Evolutionary conservation across 2,329 filamentous ascomycete genomes (phyloP), one percentile per base, ranked within the genome.

Genomic region (Sporothrix dimorphospora): DNA sequence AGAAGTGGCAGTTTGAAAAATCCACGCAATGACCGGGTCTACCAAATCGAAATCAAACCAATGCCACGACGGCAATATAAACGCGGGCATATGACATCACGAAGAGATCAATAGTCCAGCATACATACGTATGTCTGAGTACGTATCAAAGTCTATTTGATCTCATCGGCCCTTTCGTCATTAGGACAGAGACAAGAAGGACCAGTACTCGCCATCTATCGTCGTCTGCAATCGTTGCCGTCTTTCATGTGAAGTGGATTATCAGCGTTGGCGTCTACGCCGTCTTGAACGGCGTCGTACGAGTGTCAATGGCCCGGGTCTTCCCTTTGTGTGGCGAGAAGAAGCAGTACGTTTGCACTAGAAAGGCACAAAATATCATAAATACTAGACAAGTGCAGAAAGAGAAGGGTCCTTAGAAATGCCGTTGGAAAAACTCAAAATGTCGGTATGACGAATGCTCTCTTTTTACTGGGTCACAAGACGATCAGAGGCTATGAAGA

Each of bases 381-480:
- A 12, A 34, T 34, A 9, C 12, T 3, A 19, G 24, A n/a, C 27
- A 57, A 19, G 53, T n/a, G 24, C 27, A 57, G 14, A 57, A 57
- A 57, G n/a, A 19, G 4, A 53, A 34, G 27, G 27, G 53, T 34
- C 53, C 27, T 57, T 16, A 12, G 34, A 16, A 34, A n/a, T 30
- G 16, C 19, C 16, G 5, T 40, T 21, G 11, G 11, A 16, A 61
- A 40, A 61, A n/a, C 16, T 40, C 19, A 40, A 34, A 61, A 61
- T 61, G 55, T 61, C 55, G 55, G 55, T 61, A 61, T 61, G 55
- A 61, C 55, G 55, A 61, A 61, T 61, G 14, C 30, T n/a, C 27
- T 19, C 27, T 34, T 3, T 57, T 16, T 55, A 27, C 21, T 30
- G 6, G 24, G 53, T 12, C 27, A 34, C 53, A 57, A 38, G 27